Evolutionary conservation across 345 rosid species (phyloP).

Genomic region (Raphanus sativus): DNA sequence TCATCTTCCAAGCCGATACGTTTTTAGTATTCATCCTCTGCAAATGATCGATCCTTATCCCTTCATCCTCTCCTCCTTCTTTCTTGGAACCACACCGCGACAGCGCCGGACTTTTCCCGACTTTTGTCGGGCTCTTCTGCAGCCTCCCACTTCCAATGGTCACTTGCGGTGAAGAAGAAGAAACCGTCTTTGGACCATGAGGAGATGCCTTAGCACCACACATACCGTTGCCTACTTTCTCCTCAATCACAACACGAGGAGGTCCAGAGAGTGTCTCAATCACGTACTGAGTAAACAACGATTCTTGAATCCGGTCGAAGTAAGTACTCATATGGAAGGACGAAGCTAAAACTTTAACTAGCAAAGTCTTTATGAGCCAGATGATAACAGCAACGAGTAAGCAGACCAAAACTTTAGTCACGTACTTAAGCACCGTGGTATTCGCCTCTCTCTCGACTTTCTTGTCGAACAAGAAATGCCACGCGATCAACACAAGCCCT

Average conservation of each 20-base stretch:
- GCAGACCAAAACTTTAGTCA: conserved; percentile 67
- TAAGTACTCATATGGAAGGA: conserved; percentile 87
- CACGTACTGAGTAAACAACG: conserved; percentile 73
- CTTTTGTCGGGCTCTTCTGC: conserved; percentile 41
- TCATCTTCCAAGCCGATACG: conserved; percentile 96
- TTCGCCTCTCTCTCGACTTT: conserved; percentile 51
- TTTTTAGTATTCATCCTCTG: conserved; percentile 74
- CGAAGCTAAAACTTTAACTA: conserved; percentile 86
- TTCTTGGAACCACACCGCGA: conserved; percentile 49
- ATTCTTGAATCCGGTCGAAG: conserved; percentile 85
- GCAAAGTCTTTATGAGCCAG: conserved; percentile 76
- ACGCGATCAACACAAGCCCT: not conserved
- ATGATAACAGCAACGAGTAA: conserved; percentile 62
- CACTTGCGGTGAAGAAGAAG: conserved; percentile 39
- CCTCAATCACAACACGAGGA: conserved; percentile 57
- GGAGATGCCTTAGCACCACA: conserved; percentile 47
- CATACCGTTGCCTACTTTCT: conserved; percentile 42
- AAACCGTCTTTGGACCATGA: conserved; percentile 40
- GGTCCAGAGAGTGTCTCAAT: conserved; percentile 81
- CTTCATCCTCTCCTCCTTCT: conserved; percentile 42
- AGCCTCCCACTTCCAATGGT: conserved; percentile 46
- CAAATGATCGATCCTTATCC: conserved; percentile 67
- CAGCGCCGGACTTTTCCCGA: conserved; percentile 48
- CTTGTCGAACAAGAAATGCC: conserved; percentile 52
- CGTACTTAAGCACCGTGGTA: conserved; percentile 35